Conservation (phyloP, 1,139 yeast genomes). For the Candida sanyaensis region DNA sequence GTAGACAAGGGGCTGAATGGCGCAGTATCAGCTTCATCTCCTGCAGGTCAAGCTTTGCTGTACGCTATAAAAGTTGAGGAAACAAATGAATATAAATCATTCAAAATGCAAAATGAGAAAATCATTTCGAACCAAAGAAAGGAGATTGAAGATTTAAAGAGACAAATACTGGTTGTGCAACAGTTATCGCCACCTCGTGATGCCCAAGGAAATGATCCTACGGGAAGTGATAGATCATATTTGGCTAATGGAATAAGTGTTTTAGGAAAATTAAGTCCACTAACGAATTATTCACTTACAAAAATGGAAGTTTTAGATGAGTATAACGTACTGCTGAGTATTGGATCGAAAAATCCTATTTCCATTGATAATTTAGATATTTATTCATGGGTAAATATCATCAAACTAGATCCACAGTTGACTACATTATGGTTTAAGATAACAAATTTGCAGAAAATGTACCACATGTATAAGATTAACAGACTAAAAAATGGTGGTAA, state of each 20-base stretch:
- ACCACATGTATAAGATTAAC: conserved; percentile 39
- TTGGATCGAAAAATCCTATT: not conserved
- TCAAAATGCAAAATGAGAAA: conserved; percentile 24
- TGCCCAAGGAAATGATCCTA: not conserved
- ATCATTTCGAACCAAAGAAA: conserved; percentile 28
- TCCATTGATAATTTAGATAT: conserved; percentile 12
- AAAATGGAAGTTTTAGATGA: conserved; percentile 23
- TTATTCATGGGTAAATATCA: conserved; percentile 43
- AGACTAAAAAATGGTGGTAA: conserved; percentile 11
- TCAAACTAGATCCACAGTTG: conserved; percentile 44
- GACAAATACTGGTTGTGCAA: conserved; percentile 31
- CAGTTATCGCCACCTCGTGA: conserved; percentile 23
- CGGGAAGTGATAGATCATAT: conserved; percentile 2
- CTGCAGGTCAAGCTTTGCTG: not conserved
- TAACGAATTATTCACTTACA: conserved; percentile 15
- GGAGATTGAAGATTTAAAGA: conserved; percentile 38
- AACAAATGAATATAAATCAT: conserved; percentile 23
- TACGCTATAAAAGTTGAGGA: conserved; percentile 16
- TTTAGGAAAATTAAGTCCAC: conserved; percentile 19
- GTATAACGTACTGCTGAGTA: conserved; percentile 4
- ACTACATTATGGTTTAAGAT: conserved; percentile 45
- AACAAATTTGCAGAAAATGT: conserved; percentile 42
- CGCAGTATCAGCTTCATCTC: not conserved
- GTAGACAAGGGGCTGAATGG: conserved; percentile 11
- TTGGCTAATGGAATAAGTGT: conserved; percentile 13